A percentile compares a stretch with the other conserved stretches of the same genome.
Conservation (phyloP, 805 yeast genomes). For the Metschnikowia reukaufii region DNA sequence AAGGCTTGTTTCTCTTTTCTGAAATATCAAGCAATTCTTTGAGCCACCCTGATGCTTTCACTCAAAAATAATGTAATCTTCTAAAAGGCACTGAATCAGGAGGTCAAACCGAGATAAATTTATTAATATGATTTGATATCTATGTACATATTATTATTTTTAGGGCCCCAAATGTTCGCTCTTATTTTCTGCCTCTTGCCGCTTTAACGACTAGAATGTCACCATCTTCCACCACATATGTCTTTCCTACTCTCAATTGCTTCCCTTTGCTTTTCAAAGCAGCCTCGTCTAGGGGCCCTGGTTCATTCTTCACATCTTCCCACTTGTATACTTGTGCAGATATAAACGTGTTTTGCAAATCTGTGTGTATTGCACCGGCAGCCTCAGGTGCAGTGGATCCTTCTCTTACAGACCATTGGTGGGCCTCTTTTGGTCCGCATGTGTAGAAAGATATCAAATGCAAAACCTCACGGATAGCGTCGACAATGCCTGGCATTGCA, state of each 20-base stretch:
- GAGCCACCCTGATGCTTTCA: too few species aligned
- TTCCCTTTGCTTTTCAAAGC: conserved; percentile 58
- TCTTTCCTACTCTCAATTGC: conserved; percentile 69
- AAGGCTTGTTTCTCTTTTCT: too few species aligned
- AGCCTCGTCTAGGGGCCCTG: conserved; percentile 50
- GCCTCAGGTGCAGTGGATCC: conserved; percentile 98
- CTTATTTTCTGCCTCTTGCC: conserved; percentile 11
- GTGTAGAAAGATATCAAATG: conserved; percentile 89
- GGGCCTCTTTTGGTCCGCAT: conserved; percentile 92
- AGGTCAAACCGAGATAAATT: not conserved
- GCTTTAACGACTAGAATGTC: conserved; percentile 69
- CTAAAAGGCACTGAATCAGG: not conserved
- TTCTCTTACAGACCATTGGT: conserved; percentile 95
- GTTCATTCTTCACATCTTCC: conserved; percentile 52
- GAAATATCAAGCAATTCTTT: too few species aligned
- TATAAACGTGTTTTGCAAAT: conserved; percentile 91
- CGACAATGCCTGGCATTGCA: conserved; percentile 62
- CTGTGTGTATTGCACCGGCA: conserved; percentile 97
- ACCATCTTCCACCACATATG: conserved; percentile 78
- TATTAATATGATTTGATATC: not conserved
- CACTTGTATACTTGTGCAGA: conserved; percentile 91
- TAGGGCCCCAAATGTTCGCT: not conserved
- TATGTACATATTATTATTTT: not conserved
- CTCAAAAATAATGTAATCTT: too few species aligned
- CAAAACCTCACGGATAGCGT: conserved; percentile 19